A percentile compares a stretch with the other conserved stretches of the same genome.
Conservation (phyloP, 1,139 yeast species). For the Meyerozyma elateridarum region DNA sequence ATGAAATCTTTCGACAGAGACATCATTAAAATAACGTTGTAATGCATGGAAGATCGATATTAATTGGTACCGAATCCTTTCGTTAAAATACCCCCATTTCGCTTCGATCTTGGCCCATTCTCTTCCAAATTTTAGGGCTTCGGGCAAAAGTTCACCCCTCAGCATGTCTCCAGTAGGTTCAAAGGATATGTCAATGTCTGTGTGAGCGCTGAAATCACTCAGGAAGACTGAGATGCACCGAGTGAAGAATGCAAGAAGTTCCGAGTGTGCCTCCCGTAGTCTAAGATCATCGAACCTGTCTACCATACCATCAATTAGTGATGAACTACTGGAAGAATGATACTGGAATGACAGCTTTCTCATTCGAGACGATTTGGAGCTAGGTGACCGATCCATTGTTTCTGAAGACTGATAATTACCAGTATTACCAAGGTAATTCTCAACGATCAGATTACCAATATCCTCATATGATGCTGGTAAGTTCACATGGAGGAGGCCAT, state of each 20-base stretch:
- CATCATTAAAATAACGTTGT: conserved; percentile 20
- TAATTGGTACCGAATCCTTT: conserved; percentile 25
- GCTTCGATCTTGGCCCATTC: conserved; percentile 20
- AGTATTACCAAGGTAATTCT: neutral
- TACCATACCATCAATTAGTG: conserved; percentile 7
- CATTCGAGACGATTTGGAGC: conserved; percentile 5
- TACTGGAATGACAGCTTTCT: conserved; percentile 1
- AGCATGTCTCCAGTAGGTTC: conserved; percentile 1
- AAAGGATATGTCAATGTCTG: neutral
- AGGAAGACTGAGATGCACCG: conserved; percentile 21
- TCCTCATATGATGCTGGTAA: conserved; percentile 30
- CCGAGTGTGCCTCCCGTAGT: conserved; percentile 28
- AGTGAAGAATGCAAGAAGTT: conserved; percentile 24
- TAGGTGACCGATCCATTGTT: conserved; percentile 1
- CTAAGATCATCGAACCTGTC: conserved; percentile 26
- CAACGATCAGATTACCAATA: conserved; percentile 10
- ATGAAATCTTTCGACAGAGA: conserved; percentile 12
- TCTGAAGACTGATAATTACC: neutral
- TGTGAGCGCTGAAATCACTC: conserved; percentile 17
- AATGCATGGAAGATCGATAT: conserved; percentile 29
- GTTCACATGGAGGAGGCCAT: conserved; percentile 20
- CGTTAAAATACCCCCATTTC: conserved; percentile 33
- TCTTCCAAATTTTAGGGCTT: conserved; percentile 5
- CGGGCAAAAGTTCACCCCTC: neutral
- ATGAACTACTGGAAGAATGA: conserved; percentile 7